These are phyloP conservation scores for Leucocoprinus sp. DNA, from an alignment of 768 basidiomycete genomes.

Conservation along the genomic window DNA sequence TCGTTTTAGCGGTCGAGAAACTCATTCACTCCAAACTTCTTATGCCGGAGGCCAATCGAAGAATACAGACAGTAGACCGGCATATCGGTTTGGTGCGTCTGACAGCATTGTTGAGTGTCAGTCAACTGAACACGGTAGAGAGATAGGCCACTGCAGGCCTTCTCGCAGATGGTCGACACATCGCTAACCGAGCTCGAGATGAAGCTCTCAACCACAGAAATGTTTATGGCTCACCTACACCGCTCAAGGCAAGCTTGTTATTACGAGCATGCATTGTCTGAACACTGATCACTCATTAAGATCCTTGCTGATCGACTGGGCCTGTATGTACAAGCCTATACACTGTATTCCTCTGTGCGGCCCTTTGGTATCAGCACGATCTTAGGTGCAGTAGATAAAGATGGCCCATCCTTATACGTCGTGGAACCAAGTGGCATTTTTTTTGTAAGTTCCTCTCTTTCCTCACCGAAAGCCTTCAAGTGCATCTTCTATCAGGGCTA, in stretches of 20 bases:
- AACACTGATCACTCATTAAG: conserved; percentile 15
- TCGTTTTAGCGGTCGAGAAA: conserved; percentile 97
- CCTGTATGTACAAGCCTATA: conserved; percentile 91
- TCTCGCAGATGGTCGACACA: conserved; percentile 85
- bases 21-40: conserved; percentile 93
- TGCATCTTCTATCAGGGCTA: conserved; percentile 57
- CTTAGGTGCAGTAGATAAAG: conserved; percentile 81
- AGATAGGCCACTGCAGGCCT: conserved; percentile 85
- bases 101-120: not conserved
- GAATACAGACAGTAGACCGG: conserved; percentile 89
- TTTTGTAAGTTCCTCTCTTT: conserved; percentile 45
- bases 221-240: conserved; percentile 61
- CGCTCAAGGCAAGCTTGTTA: conserved; percentile 58
- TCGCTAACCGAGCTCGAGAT: conserved; percentile 77
- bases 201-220: conserved; percentile 74
- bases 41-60: conserved; percentile 84
- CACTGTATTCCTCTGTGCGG: conserved; percentile 94
- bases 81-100: conserved; percentile 81
- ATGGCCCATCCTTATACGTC: conserved; percentile 79
- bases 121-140: conserved; percentile 7
- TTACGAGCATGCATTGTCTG: conserved; percentile 11
- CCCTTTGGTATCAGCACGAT: conserved; percentile 96
- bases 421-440: conserved; percentile 93
- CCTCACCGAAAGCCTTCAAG: not conserved
- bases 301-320: conserved; percentile 65